These are phyloP conservation scores for Paecilomyces fulvus DNA, from an alignment of 2,329 filamentous ascomycete genomes.

Conservation along the genomic window DNA sequence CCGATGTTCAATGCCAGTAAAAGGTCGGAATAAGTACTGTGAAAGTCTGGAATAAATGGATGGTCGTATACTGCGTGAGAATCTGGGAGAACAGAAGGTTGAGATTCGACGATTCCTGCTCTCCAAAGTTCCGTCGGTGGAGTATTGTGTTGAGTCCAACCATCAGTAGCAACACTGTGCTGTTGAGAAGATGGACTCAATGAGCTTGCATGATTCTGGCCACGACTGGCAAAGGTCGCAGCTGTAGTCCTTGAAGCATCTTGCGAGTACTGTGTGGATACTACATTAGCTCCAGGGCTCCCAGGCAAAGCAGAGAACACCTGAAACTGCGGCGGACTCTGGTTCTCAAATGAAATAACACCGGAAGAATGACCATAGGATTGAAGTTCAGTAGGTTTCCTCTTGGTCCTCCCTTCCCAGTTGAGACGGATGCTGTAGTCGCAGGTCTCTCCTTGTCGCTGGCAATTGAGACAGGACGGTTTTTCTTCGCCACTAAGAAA, in stretches of 20 bases:
- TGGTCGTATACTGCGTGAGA: neutral
- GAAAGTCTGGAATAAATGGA: constrained; percentile 11
- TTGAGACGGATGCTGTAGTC: constrained; percentile 76
- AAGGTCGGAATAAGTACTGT: constrained; percentile 15
- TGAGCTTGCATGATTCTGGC: neutral
- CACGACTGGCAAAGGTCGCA: neutral
- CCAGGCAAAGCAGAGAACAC: neutral
- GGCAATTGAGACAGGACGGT: constrained; percentile 64
- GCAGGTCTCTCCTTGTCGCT: constrained; percentile 62
- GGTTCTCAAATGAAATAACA: neutral
- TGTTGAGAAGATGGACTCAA: neutral
- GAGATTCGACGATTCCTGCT: neutral
- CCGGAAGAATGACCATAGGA: neutral
- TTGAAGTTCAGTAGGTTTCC: constrained; percentile 22
- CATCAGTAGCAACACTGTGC: neutral
- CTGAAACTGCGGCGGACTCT: neutral
- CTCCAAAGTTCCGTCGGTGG: neutral
- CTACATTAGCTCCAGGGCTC: neutral
- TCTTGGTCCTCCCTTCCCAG: constrained; percentile 65
- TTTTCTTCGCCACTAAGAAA: constrained; percentile 60
- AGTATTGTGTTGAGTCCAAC: neutral
- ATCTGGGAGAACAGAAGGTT: neutral
- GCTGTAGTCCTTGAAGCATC: neutral
- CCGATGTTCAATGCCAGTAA: constrained; percentile 22
- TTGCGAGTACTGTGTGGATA: neutral